These are phyloP conservation scores for Penicillium nucicola DNA, from an alignment of 495 filamentous ascomycete species.

Conservation along the genomic window DNA sequence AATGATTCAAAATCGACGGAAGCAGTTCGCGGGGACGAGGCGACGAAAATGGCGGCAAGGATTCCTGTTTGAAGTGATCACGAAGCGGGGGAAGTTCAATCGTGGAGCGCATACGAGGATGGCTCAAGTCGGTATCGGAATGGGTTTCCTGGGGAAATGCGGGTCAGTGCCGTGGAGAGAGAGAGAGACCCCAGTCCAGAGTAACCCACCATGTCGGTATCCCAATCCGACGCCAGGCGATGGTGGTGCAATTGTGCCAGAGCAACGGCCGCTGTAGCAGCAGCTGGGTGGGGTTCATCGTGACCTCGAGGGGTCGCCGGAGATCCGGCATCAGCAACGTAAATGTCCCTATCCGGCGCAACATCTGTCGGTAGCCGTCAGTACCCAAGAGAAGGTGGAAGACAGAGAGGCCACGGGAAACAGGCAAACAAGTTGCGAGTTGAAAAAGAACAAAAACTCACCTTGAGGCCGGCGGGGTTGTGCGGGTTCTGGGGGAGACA, in stretches of 20 bases:
- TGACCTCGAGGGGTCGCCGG: conserved; percentile 66
- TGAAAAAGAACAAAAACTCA: conserved; percentile 18
- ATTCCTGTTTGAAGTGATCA: conserved; percentile 68
- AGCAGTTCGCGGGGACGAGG: conserved; percentile 67
- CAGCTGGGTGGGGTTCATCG: conserved; percentile 69
- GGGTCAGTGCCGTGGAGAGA: conserved; percentile 1
- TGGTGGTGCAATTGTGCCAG: conserved; percentile 85
- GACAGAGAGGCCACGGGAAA: too few species aligned
- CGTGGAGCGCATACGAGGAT: conserved; percentile 53
- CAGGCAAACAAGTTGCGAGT: neutral
- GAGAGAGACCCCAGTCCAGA: neutral
- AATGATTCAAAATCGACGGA: conserved; percentile 75
- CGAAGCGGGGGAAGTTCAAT: conserved; percentile 75
- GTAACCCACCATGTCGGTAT: conserved; percentile 71
- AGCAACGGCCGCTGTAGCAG: conserved; percentile 79
- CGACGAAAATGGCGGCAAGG: conserved; percentile 59
- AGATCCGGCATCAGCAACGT: conserved; percentile 65
- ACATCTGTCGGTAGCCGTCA: conserved; percentile 38
- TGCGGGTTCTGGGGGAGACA: conserved; percentile 54
- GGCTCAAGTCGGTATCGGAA: conserved; percentile 67
- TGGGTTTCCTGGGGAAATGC: conserved; percentile 56
- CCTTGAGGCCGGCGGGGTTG: conserved; percentile 38
- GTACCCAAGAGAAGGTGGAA: conserved; percentile 5
- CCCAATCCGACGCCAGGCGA: conserved; percentile 77
- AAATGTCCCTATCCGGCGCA: conserved; percentile 45